Evolutionary conservation across 108 stramenopile species (phyloP).

Genomic region (Pseudonitzschia pungens): DNA sequence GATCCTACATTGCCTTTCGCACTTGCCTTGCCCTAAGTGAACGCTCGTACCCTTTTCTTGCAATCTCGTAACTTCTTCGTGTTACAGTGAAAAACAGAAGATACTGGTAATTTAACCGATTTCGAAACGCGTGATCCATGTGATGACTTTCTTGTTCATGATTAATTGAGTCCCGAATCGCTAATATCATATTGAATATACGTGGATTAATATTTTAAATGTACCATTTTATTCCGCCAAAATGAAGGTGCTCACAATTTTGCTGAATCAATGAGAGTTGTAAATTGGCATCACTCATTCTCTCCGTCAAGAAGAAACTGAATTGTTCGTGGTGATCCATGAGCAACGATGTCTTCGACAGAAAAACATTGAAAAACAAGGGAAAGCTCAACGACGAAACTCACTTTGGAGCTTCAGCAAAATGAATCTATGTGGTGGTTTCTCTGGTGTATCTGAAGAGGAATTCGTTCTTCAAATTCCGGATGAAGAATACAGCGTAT

Average conservation of each 20-base stretch:
- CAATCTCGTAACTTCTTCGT: too few species aligned
- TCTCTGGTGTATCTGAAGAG: slow-evolving; percentile 16
- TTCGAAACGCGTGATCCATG: too few species aligned
- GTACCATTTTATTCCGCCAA: neutral
- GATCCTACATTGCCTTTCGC: too few species aligned
- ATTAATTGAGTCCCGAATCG: neutral
- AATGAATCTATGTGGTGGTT: slow-evolving; percentile 41
- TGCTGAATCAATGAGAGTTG: neutral
- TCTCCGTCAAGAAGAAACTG: neutral
- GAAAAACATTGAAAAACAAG: neutral
- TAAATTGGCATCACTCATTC: too few species aligned
- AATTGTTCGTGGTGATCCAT: neutral
- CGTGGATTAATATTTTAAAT: neutral
- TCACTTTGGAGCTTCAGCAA: neutral
- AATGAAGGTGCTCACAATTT: neutral
- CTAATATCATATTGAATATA: neutral
- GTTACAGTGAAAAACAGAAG: too few species aligned
- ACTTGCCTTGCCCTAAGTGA: too few species aligned
- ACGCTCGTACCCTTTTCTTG: too few species aligned
- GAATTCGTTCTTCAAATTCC: slow-evolving; percentile 27
- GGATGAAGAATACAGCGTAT: slow-evolving; percentile 23
- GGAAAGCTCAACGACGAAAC: neutral
- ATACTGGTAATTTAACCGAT: too few species aligned
- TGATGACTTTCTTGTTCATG: neutral
- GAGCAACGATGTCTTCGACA: neutral